Evolutionary conservation across 2,329 filamentous ascomycete species (phyloP).

Genomic region (Diaporthe sp.): DNA sequence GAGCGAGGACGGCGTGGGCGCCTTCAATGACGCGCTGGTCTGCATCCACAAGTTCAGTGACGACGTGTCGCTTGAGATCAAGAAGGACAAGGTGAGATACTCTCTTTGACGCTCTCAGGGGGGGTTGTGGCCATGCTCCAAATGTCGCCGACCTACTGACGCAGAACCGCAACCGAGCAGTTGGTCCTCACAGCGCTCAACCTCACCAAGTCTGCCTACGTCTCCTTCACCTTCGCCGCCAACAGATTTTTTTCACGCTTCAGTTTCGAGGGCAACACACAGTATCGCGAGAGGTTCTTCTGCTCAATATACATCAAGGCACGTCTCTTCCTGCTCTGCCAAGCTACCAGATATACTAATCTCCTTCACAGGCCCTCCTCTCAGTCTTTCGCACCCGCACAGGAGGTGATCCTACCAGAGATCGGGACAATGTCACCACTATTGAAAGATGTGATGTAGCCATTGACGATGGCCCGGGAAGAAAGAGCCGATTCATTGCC

Average conservation of each 20-base stretch:
- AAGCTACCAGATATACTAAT: conserved; percentile 18
- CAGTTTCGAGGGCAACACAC: conserved; percentile 69
- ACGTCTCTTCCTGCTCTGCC: conserved; percentile 24
- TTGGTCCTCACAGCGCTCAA: conserved; percentile 83
- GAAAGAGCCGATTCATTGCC: conserved; percentile 81
- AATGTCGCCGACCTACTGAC: conserved; percentile 6
- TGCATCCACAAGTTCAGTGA: conserved; percentile 87
- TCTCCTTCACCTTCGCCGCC: conserved; percentile 77
- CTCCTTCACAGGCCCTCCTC: conserved; percentile 69
- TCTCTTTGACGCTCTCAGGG: conserved; percentile 37
- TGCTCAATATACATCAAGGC: conserved; percentile 83
- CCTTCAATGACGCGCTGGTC: conserved; percentile 79
- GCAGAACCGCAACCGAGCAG: conserved; percentile 55
- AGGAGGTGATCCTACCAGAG: conserved; percentile 68
- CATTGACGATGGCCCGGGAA: conserved; percentile 78
- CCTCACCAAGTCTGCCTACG: conserved; percentile 84
- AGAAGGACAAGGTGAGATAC: conserved; percentile 71
- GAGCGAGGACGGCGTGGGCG: conserved; percentile 78
- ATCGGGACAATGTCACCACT: conserved; percentile 75
- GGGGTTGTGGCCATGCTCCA: conserved; percentile 39
- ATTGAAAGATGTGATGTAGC: conserved; percentile 82
- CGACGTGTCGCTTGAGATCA: conserved; percentile 81
- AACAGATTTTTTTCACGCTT: conserved; percentile 81
- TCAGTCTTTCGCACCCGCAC: conserved; percentile 80
- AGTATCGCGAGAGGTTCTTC: conserved; percentile 74